phyloP scores from a whole-genome alignment of 768 basidiomycete species.

The Pleurotus djamor region DNA sequence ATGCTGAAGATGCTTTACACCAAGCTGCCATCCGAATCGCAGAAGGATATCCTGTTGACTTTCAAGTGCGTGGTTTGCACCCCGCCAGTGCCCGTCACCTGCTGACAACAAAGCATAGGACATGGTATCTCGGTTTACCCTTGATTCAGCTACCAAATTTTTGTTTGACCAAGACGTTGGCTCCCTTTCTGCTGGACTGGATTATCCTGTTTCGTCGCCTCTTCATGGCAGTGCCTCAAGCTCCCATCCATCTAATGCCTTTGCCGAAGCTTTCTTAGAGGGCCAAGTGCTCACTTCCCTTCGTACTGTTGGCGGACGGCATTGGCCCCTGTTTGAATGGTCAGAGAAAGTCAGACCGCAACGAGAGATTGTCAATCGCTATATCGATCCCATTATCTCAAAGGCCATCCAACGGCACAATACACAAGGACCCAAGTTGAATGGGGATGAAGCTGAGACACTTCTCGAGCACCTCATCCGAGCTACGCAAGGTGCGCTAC shows the following conservation, averaged over 20 bases:
- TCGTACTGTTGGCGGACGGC: constrained; percentile 32
- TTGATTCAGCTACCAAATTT: constrained; percentile 64
- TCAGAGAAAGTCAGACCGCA: constrained; percentile 38
- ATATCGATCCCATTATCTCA: constrained; percentile 48
- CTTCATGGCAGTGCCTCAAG: constrained; percentile 18
- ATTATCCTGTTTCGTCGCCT: constrained; percentile 39
- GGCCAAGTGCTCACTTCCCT: constrained; percentile 35
- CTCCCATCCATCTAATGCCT: constrained; percentile 36
- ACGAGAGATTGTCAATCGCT: constrained; percentile 42
- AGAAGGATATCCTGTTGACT: constrained; percentile 51
- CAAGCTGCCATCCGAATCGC: constrained; percentile 39
- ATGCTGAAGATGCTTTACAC: constrained; percentile 44
- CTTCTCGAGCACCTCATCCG: constrained; percentile 49
- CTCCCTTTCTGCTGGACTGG: constrained; percentile 46
- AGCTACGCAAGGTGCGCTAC: constrained; percentile 43
- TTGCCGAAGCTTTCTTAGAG: constrained; percentile 46
- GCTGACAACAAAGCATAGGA: constrained; percentile 24
- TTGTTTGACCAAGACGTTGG: constrained; percentile 53
- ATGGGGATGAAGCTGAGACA: constrained; percentile 35
- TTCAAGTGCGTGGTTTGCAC: constrained; percentile 40
- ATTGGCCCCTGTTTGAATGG: constrained; percentile 54
- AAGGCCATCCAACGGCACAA: constrained; percentile 40
- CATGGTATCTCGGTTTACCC: constrained; percentile 47
- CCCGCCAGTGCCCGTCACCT: background rate
- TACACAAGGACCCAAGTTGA: constrained; percentile 10